These are phyloP conservation scores for Clausena lansium DNA, from an alignment of 345 rosid species.

Conservation along the genomic window DNA sequence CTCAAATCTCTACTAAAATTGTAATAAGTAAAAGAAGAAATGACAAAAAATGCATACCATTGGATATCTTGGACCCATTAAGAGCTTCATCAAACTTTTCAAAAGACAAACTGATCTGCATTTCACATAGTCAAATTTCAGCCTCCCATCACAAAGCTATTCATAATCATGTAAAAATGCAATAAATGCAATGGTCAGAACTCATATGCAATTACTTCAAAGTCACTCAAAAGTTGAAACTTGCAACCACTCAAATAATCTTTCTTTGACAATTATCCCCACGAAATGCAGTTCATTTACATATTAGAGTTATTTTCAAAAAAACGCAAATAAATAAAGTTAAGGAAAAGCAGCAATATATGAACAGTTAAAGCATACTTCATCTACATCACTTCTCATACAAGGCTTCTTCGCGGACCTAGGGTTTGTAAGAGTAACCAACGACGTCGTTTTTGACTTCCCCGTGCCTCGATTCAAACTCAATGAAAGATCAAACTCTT, in stretches of 20 bases:
- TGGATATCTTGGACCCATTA: conserved; percentile 64
- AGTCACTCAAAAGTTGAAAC: neutral
- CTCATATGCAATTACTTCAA: neutral
- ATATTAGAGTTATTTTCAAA: neutral
- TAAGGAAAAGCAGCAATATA: neutral
- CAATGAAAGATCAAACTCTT: conserved; percentile 31
- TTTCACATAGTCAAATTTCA: conserved; percentile 8
- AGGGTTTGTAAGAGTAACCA: conserved; percentile 43
- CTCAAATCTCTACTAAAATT: neutral
- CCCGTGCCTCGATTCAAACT: conserved; percentile 43
- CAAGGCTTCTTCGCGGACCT: conserved; percentile 67
- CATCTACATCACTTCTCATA: conserved; percentile 41
- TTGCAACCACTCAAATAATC: neutral
- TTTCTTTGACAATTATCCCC: neutral
- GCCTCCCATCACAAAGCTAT: neutral
- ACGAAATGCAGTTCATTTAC: neutral
- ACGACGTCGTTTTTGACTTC: conserved; percentile 49
- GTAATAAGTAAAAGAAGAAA: neutral
- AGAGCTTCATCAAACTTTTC: conserved; percentile 67
- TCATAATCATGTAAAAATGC: neutral
- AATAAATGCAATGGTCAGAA: neutral
- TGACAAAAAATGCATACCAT: conserved; percentile 51
- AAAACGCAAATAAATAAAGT: neutral
- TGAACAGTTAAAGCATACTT: conserved; percentile 31
- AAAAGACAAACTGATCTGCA: conserved; percentile 58